Evolutionary conservation across 73 alveolate genomes (phyloP).

Genomic region (Symbiodinium natans): DNA sequence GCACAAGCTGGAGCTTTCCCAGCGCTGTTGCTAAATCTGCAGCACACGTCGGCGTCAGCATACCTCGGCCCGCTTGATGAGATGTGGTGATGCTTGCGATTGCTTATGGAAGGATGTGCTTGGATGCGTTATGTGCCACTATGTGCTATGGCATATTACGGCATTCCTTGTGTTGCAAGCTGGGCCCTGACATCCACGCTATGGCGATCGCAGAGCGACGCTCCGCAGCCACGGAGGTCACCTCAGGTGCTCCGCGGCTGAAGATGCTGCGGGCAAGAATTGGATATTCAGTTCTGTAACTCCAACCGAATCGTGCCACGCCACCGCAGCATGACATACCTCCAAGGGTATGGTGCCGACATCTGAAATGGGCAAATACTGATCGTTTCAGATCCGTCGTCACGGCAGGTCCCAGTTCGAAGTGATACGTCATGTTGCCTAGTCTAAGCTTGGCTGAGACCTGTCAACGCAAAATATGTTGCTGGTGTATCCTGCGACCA

Average conservation of each 20-base stretch:
- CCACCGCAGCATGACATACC: too few relatives aligned
- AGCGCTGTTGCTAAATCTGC: neutral
- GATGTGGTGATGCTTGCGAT: too few relatives aligned
- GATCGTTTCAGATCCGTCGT: neutral
- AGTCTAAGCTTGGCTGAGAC: neutral
- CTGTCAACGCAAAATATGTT: neutral
- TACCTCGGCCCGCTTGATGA: neutral
- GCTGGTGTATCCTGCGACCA: too few relatives aligned
- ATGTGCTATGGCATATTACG: too few relatives aligned
- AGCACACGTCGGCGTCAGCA: neutral
- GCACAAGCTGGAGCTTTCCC: neutral
- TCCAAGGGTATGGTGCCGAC: neutral
- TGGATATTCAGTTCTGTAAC: too few relatives aligned
- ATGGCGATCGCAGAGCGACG: neutral
- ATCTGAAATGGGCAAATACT: neutral
- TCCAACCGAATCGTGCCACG: too few relatives aligned
- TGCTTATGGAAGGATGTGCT: too few relatives aligned
- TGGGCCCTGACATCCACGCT: too few relatives aligned
- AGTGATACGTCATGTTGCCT: neutral
- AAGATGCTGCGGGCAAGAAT: neutral
- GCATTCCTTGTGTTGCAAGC: too few relatives aligned
- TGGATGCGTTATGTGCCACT: too few relatives aligned
- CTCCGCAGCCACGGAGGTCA: neutral
- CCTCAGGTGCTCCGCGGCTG: slow-evolving; percentile 3
- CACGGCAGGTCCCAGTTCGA: neutral